phyloP scores from a whole-genome alignment of 768 basidiomycete species.

The Kwoniella dendrophila region DNA sequence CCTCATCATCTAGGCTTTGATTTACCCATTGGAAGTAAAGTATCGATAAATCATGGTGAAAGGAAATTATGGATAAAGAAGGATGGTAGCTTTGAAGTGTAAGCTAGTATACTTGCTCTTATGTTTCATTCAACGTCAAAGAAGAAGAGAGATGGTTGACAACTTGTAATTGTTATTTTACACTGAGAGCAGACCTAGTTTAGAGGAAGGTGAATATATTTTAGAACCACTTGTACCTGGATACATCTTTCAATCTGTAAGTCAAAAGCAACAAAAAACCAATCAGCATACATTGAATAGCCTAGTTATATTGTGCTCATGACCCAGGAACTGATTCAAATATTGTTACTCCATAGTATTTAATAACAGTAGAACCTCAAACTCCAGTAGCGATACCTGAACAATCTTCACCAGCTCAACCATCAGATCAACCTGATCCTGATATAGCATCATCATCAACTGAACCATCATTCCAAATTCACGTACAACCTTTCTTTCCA shows the following conservation, averaged over 20 bases:
- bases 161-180: neutral
- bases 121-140: neutral
- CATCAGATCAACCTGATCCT: neutral
- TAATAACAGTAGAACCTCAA: constrained; percentile 6
- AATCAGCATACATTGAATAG: no score
- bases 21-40: constrained; percentile 26
- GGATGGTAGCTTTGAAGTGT: constrained; percentile 51
- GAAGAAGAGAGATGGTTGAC: neutral
- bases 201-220: constrained; percentile 40
- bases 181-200: constrained; percentile 21
- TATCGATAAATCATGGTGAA: constrained; percentile 37
- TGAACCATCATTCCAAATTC: constrained; percentile 24
- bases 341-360: neutral
- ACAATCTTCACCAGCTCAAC: constrained; percentile 10
- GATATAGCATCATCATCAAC: constrained; percentile 23
- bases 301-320: no score
- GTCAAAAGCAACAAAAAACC: no score
- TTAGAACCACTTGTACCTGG: constrained; percentile 37
- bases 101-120: constrained; percentile 14
- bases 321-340: no score
- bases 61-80: constrained; percentile 34
- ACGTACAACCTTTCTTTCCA: constrained; percentile 40
- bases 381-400: neutral
- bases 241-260: constrained; percentile 37
- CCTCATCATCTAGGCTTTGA: neutral